Evolutionary conservation across 1,139 yeast species (phyloP).

Genomic region (Kazachstania sp.): DNA sequence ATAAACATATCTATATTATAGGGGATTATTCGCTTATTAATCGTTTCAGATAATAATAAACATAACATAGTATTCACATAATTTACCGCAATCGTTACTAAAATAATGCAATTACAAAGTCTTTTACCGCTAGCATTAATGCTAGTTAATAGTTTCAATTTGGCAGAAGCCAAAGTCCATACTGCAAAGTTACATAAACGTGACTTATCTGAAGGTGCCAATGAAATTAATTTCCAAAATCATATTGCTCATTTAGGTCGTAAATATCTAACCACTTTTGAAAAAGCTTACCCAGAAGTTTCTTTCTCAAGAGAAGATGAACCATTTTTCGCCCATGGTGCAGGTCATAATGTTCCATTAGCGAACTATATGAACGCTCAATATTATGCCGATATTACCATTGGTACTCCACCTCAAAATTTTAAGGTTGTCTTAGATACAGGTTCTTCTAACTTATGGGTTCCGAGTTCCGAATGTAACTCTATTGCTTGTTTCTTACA

Average conservation of each 20-base stretch:
- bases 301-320: slow-evolving; percentile 22
- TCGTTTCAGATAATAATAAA: too few species aligned
- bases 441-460: slow-evolving; percentile 95
- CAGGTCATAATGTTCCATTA: slow-evolving; percentile 65
- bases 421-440: slow-evolving; percentile 91
- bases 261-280: slow-evolving; percentile 57
- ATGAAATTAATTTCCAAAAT: slow-evolving; percentile 50
- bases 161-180: slow-evolving; percentile 53
- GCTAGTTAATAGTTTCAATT: slow-evolving; percentile 36
- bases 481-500: slow-evolving; percentile 94
- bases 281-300: slow-evolving; percentile 36
- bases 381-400: slow-evolving; percentile 77
- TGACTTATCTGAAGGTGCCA: slow-evolving; percentile 48
- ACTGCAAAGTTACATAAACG: slow-evolving; percentile 56
- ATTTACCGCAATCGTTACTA: not conserved
- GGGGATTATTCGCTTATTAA: too few species aligned
- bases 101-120: slow-evolving; percentile 43
- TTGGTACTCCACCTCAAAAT: slow-evolving; percentile 89
- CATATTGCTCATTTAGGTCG: slow-evolving; percentile 64
- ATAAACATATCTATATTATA: too few species aligned
- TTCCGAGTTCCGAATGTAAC: slow-evolving; percentile 79
- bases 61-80: too few species aligned
- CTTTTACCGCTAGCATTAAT: slow-evolving; percentile 64
- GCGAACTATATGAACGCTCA: slow-evolving; percentile 92
- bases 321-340: slow-evolving; percentile 15